Evolutionary conservation across 2,329 filamentous ascomycete species (phyloP).

Genomic region (Pyrenophora teres): DNA sequence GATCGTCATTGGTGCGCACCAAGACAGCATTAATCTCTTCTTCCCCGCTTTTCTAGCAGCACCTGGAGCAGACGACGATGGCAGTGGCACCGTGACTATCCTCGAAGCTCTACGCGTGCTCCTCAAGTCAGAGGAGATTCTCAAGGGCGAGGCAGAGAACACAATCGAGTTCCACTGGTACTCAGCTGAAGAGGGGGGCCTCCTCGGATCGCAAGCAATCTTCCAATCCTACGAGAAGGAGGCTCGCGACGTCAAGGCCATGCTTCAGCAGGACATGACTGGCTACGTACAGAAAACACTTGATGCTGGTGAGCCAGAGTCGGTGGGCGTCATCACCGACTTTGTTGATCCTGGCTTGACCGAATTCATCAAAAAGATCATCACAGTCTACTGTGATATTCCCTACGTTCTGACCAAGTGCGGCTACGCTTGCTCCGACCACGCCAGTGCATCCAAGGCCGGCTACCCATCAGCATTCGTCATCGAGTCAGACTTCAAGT

Average conservation of each 20-base stretch:
- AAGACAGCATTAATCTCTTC: constrained; percentile 83
- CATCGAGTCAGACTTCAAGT: constrained; percentile 73
- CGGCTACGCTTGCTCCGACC: constrained; percentile 81
- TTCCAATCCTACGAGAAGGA: constrained; percentile 79
- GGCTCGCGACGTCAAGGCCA: constrained; percentile 81
- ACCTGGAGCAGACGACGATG: constrained; percentile 94
- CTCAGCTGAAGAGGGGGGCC: constrained; percentile 84
- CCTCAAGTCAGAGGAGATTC: constrained; percentile 71
- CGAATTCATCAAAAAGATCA: constrained; percentile 85
- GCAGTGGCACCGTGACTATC: constrained; percentile 90
- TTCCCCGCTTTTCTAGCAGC: constrained; percentile 81
- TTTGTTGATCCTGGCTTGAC: constrained; percentile 84
- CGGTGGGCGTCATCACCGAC: constrained; percentile 90
- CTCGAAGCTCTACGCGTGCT: constrained; percentile 86
- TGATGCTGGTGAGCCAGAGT: constrained; percentile 80
- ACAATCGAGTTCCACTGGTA: constrained; percentile 98
- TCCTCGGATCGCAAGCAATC: constrained; percentile 87
- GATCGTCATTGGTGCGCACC: constrained; percentile 86
- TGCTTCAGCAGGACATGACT: constrained; percentile 96
- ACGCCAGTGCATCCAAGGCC: constrained; percentile 73
- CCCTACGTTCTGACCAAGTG: constrained; percentile 87
- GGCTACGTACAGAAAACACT: constrained; percentile 83
- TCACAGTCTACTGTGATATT: constrained; percentile 86
- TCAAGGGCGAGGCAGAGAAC: constrained; percentile 74
- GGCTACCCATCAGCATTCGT: constrained; percentile 78